Conservation (phyloP, 352 stramenopile species). For the Pythium chondricola region DNA sequence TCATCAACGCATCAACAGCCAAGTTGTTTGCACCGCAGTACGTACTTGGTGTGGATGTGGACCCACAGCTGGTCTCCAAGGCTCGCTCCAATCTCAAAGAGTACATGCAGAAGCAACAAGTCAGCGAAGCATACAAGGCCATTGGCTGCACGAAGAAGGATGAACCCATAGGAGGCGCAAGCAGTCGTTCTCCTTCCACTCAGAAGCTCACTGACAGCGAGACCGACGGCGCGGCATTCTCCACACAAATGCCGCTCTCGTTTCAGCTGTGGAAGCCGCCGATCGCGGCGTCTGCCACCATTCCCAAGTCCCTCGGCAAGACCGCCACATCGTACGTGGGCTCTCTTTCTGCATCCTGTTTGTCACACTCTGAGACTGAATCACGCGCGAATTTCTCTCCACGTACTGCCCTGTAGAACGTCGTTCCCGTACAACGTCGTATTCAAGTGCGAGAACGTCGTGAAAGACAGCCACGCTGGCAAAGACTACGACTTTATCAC, state of each 20-base stretch:
- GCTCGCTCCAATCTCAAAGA: slow-evolving; percentile 61
- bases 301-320: slow-evolving; percentile 46
- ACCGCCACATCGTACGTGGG: slow-evolving; percentile 38
- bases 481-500: slow-evolving; percentile 77
- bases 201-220: too few relatives aligned
- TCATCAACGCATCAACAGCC: slow-evolving; percentile 17
- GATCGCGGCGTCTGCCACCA: slow-evolving; percentile 18
- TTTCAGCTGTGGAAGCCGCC: slow-evolving; percentile 67
- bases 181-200: too few relatives aligned
- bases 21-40: slow-evolving; percentile 45
- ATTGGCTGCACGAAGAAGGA: slow-evolving; percentile 16
- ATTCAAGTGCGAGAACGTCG: slow-evolving; percentile 78
- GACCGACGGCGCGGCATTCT: too few relatives aligned
- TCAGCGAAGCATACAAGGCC: slow-evolving; percentile 44
- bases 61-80: slow-evolving; percentile 52
- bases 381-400: neutral
- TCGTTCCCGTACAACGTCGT: slow-evolving; percentile 72
- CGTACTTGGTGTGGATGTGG: slow-evolving; percentile 68
- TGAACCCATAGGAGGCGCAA: neutral
- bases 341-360: neutral
- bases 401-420: slow-evolving; percentile 25
- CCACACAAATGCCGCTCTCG: slow-evolving; percentile 46
- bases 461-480: slow-evolving; percentile 45
- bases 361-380: neutral
- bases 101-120: slow-evolving; percentile 47